Evolutionary conservation across 2,329 filamentous ascomycete species (phyloP), one percentile per base, ranked within the genome.

Genomic region (Fusarium sublunatum): DNA sequence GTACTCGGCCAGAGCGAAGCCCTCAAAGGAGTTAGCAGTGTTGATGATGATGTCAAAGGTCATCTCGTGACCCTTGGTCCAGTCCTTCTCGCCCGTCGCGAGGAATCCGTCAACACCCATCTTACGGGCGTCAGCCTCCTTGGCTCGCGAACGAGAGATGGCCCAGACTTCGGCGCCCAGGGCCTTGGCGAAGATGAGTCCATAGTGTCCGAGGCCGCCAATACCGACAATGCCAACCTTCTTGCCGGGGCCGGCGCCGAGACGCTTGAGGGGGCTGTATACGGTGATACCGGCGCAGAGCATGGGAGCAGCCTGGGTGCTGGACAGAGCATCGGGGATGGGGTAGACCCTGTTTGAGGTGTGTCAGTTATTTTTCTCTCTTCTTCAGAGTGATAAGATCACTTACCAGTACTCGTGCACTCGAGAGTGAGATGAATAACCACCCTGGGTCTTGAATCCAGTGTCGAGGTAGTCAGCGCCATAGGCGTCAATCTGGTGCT

Each of bases 211-310:
- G 53, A 91, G 84, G 11, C 89, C 89, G 15, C 89, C 89, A 65
- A 92, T 80, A 61, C 91, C 91, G 8, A 92, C 86, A 59, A 93
- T 86, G 34, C 85, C 91, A 22, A 93, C 87, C 79, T 91, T 92
- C 81, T 91, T 92, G 61, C 92, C 91, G 1, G 90, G 90, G 0
- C 90, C 90, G 58, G 85, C 84, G 22, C 90, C 90, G 71, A 93
- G 88, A 44, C 91, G 85, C 64, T 91, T 88, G 12, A 96, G 82
- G 2, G 92, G 92, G 58, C 86, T 90, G 79, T 88, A 96, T 57
- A 88, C 87, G 4, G 92, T 96, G 65, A 96, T 82, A 63, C 92
- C 92, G 36, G 91, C 92, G 76, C 92, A 96, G 67, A 95, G 83
- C 90, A 93, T 92, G 9, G 90, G 91, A 2, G 91, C 92, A 1